Base-by-base conservation (phyloP, 495 filamentous ascomycete genomes). In the Aspergillus sclerotioniger region DNA sequence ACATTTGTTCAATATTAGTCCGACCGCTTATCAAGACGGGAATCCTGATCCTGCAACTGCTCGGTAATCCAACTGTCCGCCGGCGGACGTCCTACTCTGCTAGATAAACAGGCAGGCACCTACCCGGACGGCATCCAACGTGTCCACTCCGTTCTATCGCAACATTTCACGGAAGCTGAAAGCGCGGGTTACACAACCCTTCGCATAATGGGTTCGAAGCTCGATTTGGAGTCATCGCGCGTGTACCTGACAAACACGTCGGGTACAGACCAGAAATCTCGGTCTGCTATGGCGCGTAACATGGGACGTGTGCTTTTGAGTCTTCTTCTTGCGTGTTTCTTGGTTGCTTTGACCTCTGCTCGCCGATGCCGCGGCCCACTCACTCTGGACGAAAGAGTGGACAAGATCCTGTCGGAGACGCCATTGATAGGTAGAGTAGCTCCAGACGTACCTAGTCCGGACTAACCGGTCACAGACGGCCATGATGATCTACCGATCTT, bases 401-500 rank as follows among this genome's bases (percentile, higher is more conserved):
- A 83, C 12, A 79, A 75, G 48, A 90, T 96, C 50, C 72, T 96
- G 19, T 75, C 71, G 9, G 71, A 83, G n/a, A 90, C 87, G 4
- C 92, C 91, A 12, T 71, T 96, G 58, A 93, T 96, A 71, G 90
- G 88, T 91, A 74, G 56, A 69, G 13, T 48, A 12, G 1, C 16
- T n/a, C 29, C 6, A 32, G 13, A 32, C 25, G 28, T 15, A 8
- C 17, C 10, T 13, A 9, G 6, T 13, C 21, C 33, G 17, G 7
- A 29, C 3, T 62, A 45, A 33, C n/a, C 19, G 17, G 8, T n/a
- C 37, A 19, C 61, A 95, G 93, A 98, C 72, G 92, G 93, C 3
- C 94, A 98, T 68, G 87, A 96, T 78, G 94, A 98, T 66, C 76
- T 97, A 19, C 83, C 92, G 10, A 87, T 91, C 59, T 60, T 87